Base-by-base conservation (phyloP, 1,139 yeast genomes). In the Geotrichum carabidarum region DNA sequence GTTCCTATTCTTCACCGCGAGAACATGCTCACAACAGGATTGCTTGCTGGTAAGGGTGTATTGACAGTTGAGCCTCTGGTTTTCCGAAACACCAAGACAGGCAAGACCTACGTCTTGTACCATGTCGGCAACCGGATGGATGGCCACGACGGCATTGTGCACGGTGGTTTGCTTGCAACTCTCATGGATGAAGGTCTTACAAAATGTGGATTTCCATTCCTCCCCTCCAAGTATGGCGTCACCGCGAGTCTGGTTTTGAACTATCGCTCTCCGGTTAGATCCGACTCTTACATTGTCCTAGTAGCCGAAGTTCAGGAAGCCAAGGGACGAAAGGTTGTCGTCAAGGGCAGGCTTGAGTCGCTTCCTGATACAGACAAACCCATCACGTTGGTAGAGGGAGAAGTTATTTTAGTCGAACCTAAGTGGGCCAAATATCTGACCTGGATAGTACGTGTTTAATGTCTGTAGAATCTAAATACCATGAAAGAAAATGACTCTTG, bases 161-260 rank as follows among this genome's bases (percentile, higher is more conserved):
- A 91, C 66, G 98, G 98, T 2, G 98, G 98, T 0, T 81, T 91
- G 44, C 70, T 91, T 40, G 95, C 95, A 8, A 84, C 95, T 0
- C 72, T 91, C 12, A 56, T 56, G 53, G 58, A 56, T 41, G 58
- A 56, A 30, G 56, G 53, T 9, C 45, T 56, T 17, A 53, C 58
- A 9, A 45, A 55, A 32, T 40, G 51, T 11, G 58, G 56, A n/a
- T 56, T 56, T 41, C 58, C 58, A 3, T 50, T 14, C 27, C 41
- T 56, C 15, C 58, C 58, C 30, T 31, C 54, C 35, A 53, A 50
- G 34, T 53, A 46, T 37, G 58, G 58, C 1, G 58, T 56, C 18
- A 56, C 58, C 6, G 58, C 53, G 2, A 40, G 45, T 11, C 44
- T 56, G 44, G 42, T 48, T 40, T 37, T 56, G 36, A 43, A 56